These are phyloP conservation scores for Cyclotella choctawhatcheeana DNA, from an alignment of 108 stramenopile genomes.

Conservation along the genomic window DNA sequence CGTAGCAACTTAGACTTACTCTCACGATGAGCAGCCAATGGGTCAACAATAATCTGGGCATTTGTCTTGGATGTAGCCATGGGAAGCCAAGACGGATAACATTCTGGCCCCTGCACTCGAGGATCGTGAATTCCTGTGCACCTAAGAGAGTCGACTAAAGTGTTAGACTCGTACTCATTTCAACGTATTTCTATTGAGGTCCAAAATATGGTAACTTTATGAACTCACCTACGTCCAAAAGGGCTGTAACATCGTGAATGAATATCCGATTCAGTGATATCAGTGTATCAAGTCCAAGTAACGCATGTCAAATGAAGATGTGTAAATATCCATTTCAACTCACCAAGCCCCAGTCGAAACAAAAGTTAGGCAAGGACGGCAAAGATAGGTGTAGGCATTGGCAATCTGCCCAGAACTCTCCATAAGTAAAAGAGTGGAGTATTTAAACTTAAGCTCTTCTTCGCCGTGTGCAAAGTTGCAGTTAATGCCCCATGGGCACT, in stretches of 20 bases:
- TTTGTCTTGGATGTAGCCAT: slow-evolving; percentile 34
- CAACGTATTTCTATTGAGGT: neutral
- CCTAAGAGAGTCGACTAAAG: slow-evolving; percentile 4
- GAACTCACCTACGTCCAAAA: slow-evolving; percentile 38
- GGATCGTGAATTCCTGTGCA: slow-evolving; percentile 44
- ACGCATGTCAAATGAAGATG: neutral
- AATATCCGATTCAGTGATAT: neutral
- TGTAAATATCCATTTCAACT: neutral
- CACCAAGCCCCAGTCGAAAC: slow-evolving; percentile 35
- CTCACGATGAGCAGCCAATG: slow-evolving; percentile 23
- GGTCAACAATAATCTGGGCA: slow-evolving; percentile 39
- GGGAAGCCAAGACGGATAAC: slow-evolving; percentile 36
- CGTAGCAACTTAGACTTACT: no score
- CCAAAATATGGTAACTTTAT: neutral
- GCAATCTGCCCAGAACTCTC: slow-evolving; percentile 36
- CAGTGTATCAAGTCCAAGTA: neutral
- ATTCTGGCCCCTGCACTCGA: slow-evolving; percentile 20
- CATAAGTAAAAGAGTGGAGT: slow-evolving; percentile 39
- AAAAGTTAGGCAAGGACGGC: slow-evolving; percentile 31
- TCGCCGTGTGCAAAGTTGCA: slow-evolving; percentile 45
- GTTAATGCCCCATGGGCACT: slow-evolving; percentile 35
- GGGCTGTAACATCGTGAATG: no score
- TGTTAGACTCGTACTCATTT: neutral
- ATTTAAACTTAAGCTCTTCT: slow-evolving; percentile 35
- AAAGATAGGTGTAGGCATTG: slow-evolving; percentile 33